Base-by-base conservation (phyloP, 345 rosid genomes). In the Brassica nigra region DNA sequence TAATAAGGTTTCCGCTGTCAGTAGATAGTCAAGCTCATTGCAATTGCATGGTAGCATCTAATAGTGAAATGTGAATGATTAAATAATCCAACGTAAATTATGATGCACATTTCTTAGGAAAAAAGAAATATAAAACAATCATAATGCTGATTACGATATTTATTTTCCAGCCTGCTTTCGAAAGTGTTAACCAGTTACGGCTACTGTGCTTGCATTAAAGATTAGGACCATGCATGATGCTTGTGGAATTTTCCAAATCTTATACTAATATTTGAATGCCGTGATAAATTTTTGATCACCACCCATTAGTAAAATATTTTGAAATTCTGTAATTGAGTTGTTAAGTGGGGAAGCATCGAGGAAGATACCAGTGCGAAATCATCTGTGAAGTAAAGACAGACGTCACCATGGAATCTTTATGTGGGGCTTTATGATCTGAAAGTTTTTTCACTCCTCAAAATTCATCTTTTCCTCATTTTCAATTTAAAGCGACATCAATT, bases 311-410 rank as follows among this genome's bases (percentile, higher is more conserved):
- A 6, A 44, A 44, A 2, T 29, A 11, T 10, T 63, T 10, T 6
- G 15, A 15, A 27, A 11, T 54, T 71, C 34, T 57, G 64, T 52
- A 54, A 71, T 1, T 20, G 47, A 63, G 44, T 15, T 18, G 28
- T 29, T 71, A 66, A 16, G 44, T 74, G 72, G 61, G 62, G 39
- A 73, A 73, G 70, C 8, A 18, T 73, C 67, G 34, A 63, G 39
- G 76, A 80, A 75, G 75, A 80, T 75, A 68, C 83, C 11, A 29
- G 42, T 54, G 67, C 72, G 72, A 55, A 27, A 37, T 80, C 71
- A 68, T 71, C 70, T 29, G 29, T 16, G 47, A 52, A 69, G 55
- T 27, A 34, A 73, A 79, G 33, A 11, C 30, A 27, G 4, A 47
- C 68, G 78, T 74, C 65, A 73, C 8, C 47, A 63, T 68, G 75